These are phyloP conservation scores for Saprolegnia parasitica DNA, from an alignment of 352 stramenopile species.

Conservation along the genomic window DNA sequence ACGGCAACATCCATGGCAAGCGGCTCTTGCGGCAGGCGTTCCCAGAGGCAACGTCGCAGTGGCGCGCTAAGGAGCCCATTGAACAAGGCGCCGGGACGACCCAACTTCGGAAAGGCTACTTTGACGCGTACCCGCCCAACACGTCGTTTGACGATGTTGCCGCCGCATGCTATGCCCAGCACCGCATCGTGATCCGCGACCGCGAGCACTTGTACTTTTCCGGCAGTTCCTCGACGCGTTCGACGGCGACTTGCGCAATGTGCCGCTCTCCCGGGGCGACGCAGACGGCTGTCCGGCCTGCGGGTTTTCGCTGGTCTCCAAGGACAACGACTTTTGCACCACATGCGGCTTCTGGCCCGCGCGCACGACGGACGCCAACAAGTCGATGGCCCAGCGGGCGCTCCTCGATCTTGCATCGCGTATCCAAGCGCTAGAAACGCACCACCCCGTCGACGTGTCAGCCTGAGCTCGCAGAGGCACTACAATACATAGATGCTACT, in stretches of 20 bases:
- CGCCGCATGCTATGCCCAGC: slow-evolving; percentile 32
- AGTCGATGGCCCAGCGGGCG: slow-evolving; percentile 24
- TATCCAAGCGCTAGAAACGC: too few species aligned
- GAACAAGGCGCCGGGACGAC: slow-evolving; percentile 78
- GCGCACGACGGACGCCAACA: slow-evolving; percentile 47
- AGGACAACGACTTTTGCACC: slow-evolving; percentile 48
- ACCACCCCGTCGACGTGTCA: too few species aligned
- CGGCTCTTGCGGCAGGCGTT: slow-evolving; percentile 81
- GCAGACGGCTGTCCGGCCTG: slow-evolving; percentile 41
- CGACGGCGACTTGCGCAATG: slow-evolving; percentile 39
- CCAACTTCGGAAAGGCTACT: slow-evolving; percentile 55
- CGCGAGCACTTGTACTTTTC: slow-evolving; percentile 69
- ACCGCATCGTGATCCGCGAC: slow-evolving; percentile 59
- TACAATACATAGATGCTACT: too few species aligned
- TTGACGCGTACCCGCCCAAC: slow-evolving; percentile 41
- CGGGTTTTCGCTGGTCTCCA: slow-evolving; percentile 44
- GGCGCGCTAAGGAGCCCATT: slow-evolving; percentile 85
- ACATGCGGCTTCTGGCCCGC: slow-evolving; percentile 63
- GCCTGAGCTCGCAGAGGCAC: too few species aligned
- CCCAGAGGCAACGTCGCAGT: slow-evolving; percentile 75
- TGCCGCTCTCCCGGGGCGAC: slow-evolving; percentile 31
- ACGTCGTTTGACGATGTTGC: slow-evolving; percentile 44
- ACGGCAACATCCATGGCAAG: slow-evolving; percentile 58
- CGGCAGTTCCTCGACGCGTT: slow-evolving; percentile 56
- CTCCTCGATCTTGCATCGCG: not conserved